Evolutionary conservation across 495 filamentous ascomycete species (phyloP), one percentile per base, ranked within the genome.

Genomic region (Aspergillus haitiensis): DNA sequence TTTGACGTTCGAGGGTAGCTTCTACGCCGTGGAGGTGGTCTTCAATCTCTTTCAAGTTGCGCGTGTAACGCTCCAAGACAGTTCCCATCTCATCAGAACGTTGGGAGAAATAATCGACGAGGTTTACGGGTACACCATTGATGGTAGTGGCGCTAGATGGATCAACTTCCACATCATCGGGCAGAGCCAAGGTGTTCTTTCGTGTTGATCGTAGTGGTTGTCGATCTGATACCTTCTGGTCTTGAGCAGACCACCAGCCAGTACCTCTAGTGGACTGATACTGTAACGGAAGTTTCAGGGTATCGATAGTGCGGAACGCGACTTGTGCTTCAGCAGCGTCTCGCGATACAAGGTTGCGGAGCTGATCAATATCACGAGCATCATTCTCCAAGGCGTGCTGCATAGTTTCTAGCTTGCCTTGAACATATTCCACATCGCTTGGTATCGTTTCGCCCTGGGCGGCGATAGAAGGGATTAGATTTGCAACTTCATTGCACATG

Each of bases 1-100:
- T 82, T 69, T 92, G 87, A 57, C 86, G 82, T 60, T 87, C 77
- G 47, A 90, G 79, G 31, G 82, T 84, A 8, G 78, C 75, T 67
- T 95, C 90, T 21, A 96, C 85, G 4, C 86, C 85, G 50, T 87
- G 79, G 49, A 97, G 78, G 69, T 94, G 91, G 62, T 84, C 80
- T 72, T 96, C 92, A 52, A 97, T 91, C 70, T 96, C 91, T 49
- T 82, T 77, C 51, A 96, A 72, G 59, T 88, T 90, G 33, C 76
- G 72, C 61, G 85, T 82, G 68, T 92, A 92, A 62, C 73, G 79
- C 7, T 81, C 78, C 35, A 93, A 80, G 32, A 87, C 86, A 7
- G 77, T 71, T 7, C 81, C 75, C 83, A 96, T 87, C 63, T 88
- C 89, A 48, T 90, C 85, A 0, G 87, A 82, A 15, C 88, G 84